Evolutionary conservation across 2,329 filamentous ascomycete species (phyloP), one percentile per base, ranked within the genome.

Genomic region (Cladosporium austrohemisphaericum): DNA sequence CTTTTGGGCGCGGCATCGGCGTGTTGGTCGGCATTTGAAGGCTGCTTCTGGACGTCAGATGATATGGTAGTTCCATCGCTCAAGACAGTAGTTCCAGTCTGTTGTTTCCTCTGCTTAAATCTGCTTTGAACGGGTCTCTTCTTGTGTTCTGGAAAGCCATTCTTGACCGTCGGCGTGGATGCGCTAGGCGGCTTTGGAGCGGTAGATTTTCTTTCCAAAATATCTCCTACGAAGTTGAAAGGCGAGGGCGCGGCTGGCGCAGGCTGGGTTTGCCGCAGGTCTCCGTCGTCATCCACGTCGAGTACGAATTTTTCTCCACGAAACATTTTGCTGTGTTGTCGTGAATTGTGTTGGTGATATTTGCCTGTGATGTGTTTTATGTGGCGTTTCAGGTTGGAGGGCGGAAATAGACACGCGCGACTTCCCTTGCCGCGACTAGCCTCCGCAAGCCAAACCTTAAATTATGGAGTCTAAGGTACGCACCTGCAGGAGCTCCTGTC

Each of bases 141-240:
- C 67, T 86, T 93, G 67, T 90, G 91, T 51, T 84, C 81, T n/a
- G 93, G 93, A 59, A 97, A 97, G 1, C 93, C 93, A 45, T 61
- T 68, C 16, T 75, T 71, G 8, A 72, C 69, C 44, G 79, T 80
- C 32, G 80, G 71, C 38, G 77, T 76, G 11, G 85, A 83, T 8
- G 83, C 79, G 31, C 76, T 75, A 7, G 85, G 83, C 4, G 86
- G 76, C 55, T 80, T 83, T 18, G 81, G 75, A 11, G 60, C 68
- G 11, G 74, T 68, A 20, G 79, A 69, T 36, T 81, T 77, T 54
- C 87, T 85, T 71, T 97, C 92, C 60, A 86, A 78, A 55, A 97
- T 82, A 58, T 96, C 91, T 49, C 79, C 79, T 35, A 94, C 74
- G 33, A 86, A 78, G 16, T 65, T 65, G 41, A 67, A 64, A 22